Evolutionary conservation across 352 stramenopile genomes (phyloP).

Genomic region (Phytophthora niederhauseri): DNA sequence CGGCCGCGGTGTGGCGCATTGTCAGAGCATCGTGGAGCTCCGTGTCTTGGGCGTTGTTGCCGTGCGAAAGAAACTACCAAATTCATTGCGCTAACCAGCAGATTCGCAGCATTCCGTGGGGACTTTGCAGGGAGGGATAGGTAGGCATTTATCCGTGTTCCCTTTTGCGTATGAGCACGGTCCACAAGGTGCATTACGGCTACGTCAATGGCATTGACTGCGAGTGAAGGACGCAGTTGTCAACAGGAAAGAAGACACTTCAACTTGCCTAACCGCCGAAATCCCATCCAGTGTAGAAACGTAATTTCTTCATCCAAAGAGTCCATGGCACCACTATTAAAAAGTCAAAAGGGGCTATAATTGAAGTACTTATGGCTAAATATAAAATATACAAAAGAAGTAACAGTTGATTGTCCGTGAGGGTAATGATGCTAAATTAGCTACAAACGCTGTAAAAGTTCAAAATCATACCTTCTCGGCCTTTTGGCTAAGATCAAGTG

Average conservation of each 20-base stretch:
- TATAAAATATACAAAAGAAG: neutral
- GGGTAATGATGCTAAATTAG: too few species aligned
- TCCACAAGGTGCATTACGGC: too few species aligned
- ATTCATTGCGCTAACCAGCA: neutral
- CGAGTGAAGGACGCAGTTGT: neutral
- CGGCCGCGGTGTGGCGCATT: neutral
- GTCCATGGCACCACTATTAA: neutral
- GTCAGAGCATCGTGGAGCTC: neutral
- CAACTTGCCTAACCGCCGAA: neutral
- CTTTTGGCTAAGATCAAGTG: neutral
- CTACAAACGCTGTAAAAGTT: neutral
- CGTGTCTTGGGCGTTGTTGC: neutral
- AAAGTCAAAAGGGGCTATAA: neutral
- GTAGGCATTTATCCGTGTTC: too few species aligned
- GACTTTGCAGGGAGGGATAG: too few species aligned
- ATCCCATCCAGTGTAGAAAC: neutral
- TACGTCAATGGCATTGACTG: neutral
- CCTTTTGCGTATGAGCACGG: too few species aligned
- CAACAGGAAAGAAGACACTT: too few species aligned
- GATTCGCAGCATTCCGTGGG: too few species aligned
- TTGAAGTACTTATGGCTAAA: neutral
- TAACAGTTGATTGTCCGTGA: neutral
- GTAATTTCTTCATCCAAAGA: neutral
- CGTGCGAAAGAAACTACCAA: too few species aligned
- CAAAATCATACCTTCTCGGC: neutral